Base-by-base conservation (phyloP, 2,329 filamentous ascomycete genomes). In the Ascochyta koolunga region DNA sequence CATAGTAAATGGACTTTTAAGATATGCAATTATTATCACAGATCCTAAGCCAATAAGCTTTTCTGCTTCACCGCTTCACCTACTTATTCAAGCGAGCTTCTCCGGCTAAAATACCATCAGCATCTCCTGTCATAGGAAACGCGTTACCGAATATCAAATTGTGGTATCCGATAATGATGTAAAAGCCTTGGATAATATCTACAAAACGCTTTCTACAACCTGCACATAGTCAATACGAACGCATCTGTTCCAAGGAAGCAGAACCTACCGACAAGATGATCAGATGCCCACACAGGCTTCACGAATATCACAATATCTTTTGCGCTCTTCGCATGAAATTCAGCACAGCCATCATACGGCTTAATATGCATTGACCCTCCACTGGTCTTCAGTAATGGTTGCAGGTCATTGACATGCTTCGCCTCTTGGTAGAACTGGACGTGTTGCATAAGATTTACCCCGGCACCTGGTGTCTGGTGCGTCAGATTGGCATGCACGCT, bases 111-210 rank as follows among this genome's bases (percentile, higher is more conserved):
- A 61, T 37, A 2, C 52, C 46, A 50, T 58, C 42, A 9, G 21
- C 19, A 9, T 50, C 56, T 15, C 31, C 27, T 4, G 43, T 54
- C n/a, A 33, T 54, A 15, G 36, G 10, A 11, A 56, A 40, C 2
- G 40, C 45, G 11, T 18, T 36, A 2, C 54, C 56, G 15, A 43
- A 60, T 9, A 60, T 59, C 7, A 59, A 44, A 25, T 56, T 54
- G 10, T 63, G 55, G 24, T 61, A 63, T 11, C 47, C 60, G 16
- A 37, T 47, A 55, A 59, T 57, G 7, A 63, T 18, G 5, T 53
- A 32, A 22, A 50, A 25, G n/a, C 25, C 39, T 18, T 13, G 10
- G 8, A 16, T 31, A 9, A 31, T 31, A 21, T 41, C 39, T 9
- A 16, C 39, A 15, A 41, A 41, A 8, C 39, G 39, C 25, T 41